Evolutionary conservation across 2,329 filamentous ascomycete genomes (phyloP), one percentile per base, ranked within the genome.

Genomic region (Ophiostoma montium): DNA sequence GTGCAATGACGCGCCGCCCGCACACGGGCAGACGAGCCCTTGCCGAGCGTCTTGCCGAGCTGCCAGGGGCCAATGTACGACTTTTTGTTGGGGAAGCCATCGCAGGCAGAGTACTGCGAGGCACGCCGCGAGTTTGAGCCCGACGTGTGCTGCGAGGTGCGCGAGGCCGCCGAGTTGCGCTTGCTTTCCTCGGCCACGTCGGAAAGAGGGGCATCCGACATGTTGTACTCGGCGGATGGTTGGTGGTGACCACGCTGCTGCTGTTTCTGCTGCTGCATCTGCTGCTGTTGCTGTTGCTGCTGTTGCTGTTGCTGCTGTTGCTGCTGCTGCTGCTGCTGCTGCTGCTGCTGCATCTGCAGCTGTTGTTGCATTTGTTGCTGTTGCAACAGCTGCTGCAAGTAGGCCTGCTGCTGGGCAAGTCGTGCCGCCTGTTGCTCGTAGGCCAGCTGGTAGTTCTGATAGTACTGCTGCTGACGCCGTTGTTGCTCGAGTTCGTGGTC

Each of bases 61-160:
- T 90, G 81, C 92, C 92, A 98, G 56, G 90, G 90, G 0, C 92
- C 92, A 58, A 98, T 86, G 58, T 87, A 83, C 11, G 83, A 86
- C 65, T 82, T 82, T 54, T 57, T 54, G 36, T 59, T 58, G 49
- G 58, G 54, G 27, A 60, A 58, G 30, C 54, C 53, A 38, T 57
- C 57, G 57, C 54, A 60, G 18, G 60, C 58, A 3, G 60, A 59
- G 47, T 57, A 64, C 45, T 65, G 63, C 0, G 67, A 70, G 35
- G 60, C 60, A 30, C 67, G 64, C 18, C 42, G 42, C 21, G 42
- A 44, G 16, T 64, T 65, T 2, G 62, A 59, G 35, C 63, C 58
- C 5, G 55, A 47, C 4, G 54, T 56, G 7, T 55, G 54, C 33
- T 57, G 56, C 15, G 57, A 54, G 19, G 63, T 61, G 39, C 63